Base-by-base conservation (phyloP, 495 filamentous ascomycete species). In the Lasiosphaeria ovina region DNA sequence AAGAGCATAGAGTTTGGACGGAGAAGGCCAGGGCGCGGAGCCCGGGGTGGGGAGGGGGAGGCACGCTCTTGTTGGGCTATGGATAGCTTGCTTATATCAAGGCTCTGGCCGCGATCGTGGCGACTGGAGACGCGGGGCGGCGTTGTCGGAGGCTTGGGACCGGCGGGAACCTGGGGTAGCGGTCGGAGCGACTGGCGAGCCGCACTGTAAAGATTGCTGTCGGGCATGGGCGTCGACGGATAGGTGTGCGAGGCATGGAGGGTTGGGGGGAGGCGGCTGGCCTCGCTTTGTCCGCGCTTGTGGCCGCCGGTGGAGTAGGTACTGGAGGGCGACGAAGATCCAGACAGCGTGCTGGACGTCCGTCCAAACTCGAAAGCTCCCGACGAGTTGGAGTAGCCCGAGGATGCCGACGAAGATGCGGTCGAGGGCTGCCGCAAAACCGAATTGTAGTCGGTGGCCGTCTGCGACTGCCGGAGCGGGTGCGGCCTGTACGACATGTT, bases 101-200 rank as follows among this genome's bases (percentile, higher is more conserved):
- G 45, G 54, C 78, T 85, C 36, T 82, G 74, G 33, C 78, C 79
- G 33, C 77, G 76, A 42, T 79, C 77, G 59, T 79, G 76, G 51
- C 64, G 68, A 51, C 11, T 17, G 24, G 60, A 49, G n/a, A 49
- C 35, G 40, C 62, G 59, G n/a, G 62, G 52, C 7, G 68, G 62
- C 47, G 68, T 67, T 52, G 54, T 63, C 61, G 61, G 64, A 59
- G 56, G 63, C 62, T 24, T 24, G 24, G 24, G 24, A 24, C 81
- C 80, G 4, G 70, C 72, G 10, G 90, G 87, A 1, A 84, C 78
- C 69, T 89, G 89, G 11, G 90, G 84, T 10, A 93, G 81, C 31
- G 91, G 89, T 63, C 90, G 83, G 57, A 95, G 76, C 10, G 90
- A 92, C 64, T 90, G 87, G 16, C 91, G 87, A 44, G 87, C 83